Base-by-base conservation (phyloP, 1,284 basidiomycete genomes). In the Sanghuangporus sanghuang region DNA sequence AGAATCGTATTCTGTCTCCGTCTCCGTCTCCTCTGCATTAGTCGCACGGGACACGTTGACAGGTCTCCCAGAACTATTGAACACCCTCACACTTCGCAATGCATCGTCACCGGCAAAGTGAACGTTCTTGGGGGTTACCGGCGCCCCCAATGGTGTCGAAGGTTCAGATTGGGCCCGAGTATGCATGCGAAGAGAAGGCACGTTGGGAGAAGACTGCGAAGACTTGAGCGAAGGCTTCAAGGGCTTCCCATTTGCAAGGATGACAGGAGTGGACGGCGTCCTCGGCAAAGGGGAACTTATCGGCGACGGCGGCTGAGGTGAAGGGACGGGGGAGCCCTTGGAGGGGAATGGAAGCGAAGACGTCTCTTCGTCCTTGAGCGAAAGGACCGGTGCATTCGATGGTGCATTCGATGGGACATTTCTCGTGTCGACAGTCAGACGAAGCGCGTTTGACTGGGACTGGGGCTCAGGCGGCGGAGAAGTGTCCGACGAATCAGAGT, bases 171-270 rank as follows among this genome's bases (percentile, higher is more conserved):
- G 78, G 38, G 81, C 79, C 67, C 81, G 82, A 16, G 75, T 67
- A 71, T 82, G 82, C 62, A 71, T 66, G 63, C 65, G 68, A 62
- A 72, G 69, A 11, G 69, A 68, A 63, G 76, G 74, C 62, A 84
- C 79, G 69, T 79, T 76, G 32, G 83, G 84, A 1, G 81, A 77
- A 1, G 85, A 86, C 3, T 77, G 76, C 11, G 85, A 85, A 0
- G 84, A 83, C 74, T 97, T 96, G 69, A 98, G 83, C 0, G 92
- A 93, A 0, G 92, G 85, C 72, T 95, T 95, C 74, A 98, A 87
- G 0, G 93, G 90, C 73, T 94, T 92, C 60, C 94, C 93, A 68
- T 94, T 96, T 23, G 91, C 83, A 40, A 96, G 82, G 65, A 87
- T 77, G 44, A 72, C 64, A 0, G 78, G 71, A 0, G 75, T 73